Conservation (phyloP, 2,329 filamentous ascomycete genomes). For the Knufia fluminis region DNA sequence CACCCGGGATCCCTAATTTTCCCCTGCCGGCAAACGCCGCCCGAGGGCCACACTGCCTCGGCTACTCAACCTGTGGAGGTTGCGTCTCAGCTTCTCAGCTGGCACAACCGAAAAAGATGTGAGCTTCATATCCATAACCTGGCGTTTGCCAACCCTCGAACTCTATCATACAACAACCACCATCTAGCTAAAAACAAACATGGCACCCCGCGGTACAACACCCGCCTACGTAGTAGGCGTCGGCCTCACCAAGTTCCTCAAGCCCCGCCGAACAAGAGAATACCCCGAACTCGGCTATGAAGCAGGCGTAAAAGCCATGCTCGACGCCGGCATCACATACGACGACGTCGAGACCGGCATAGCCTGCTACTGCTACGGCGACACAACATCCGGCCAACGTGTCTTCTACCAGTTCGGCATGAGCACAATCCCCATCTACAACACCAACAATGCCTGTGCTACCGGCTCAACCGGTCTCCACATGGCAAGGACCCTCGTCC, state of each 20-base stretch:
- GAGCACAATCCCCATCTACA: conserved; percentile 92
- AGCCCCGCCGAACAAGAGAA: conserved; percentile 25
- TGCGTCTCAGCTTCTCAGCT: background rate
- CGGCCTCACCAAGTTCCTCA: conserved; percentile 97
- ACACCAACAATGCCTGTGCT: conserved; percentile 90
- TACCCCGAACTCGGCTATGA: conserved; percentile 28
- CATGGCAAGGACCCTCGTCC: conserved; percentile 71
- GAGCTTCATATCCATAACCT: background rate
- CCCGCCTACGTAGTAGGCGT: conserved; percentile 82
- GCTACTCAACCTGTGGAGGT: background rate
- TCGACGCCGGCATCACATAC: conserved; percentile 84
- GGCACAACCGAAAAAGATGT: background rate
- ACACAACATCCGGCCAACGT: conserved; percentile 87
- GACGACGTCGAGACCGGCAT: conserved; percentile 91
- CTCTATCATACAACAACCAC: background rate
- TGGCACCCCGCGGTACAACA: conserved; percentile 7
- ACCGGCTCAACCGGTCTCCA: conserved; percentile 83
- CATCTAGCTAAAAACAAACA: background rate
- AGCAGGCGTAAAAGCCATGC: conserved; percentile 29
- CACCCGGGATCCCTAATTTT: background rate
- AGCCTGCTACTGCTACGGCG: conserved; percentile 95
- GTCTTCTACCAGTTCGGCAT: conserved; percentile 99
- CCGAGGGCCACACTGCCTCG: background rate
- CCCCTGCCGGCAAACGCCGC: background rate
- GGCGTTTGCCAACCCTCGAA: background rate